Percentiles rank a stretch among this genome's conserved stretches.
phyloP scores from a whole-genome alignment of 192 early-diverging fungal species.

The Radiomyces spectabilis region DNA sequence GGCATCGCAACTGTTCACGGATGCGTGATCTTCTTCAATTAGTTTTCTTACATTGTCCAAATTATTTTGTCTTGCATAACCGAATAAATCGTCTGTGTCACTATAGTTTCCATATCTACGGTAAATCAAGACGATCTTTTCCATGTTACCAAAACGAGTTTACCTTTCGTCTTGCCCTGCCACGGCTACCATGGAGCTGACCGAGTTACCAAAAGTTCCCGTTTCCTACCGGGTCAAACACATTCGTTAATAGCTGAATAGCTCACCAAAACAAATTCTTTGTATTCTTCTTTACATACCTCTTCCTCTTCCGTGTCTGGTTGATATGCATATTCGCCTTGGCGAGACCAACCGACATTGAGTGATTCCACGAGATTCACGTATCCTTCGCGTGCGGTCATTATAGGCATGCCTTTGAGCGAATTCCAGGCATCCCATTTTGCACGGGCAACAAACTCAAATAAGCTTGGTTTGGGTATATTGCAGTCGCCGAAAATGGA shows the following conservation, averaged over 20 bases:
- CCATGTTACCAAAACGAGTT: not conserved
- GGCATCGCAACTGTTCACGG: slow-evolving; percentile 7
- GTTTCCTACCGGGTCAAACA: not conserved
- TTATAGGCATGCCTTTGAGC: slow-evolving; percentile 32
- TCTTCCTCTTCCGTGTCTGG: not conserved
- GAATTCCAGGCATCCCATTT: slow-evolving; percentile 42
- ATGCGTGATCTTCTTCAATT: not conserved
- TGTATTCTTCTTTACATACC: not conserved
- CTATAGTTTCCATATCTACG: not conserved
- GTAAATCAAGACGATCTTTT: not conserved
- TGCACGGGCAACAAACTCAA: slow-evolving; percentile 33
- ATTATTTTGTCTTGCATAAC: slow-evolving; percentile 7
- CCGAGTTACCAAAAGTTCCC: not conserved
- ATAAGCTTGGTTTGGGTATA: slow-evolving; percentile 28
- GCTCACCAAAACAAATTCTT: not conserved
- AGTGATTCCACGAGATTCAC: slow-evolving; percentile 17
- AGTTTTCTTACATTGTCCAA: not conserved
- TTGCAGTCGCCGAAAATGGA: slow-evolving; percentile 34
- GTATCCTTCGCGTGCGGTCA: slow-evolving; percentile 23
- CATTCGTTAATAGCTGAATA: too few relatives aligned
- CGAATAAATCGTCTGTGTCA: slow-evolving; percentile 6
- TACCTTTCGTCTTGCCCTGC: slow-evolving; percentile 13
- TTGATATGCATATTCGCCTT: slow-evolving; percentile 17
- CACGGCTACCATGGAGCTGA: slow-evolving; percentile 37
- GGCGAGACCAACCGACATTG: slow-evolving; percentile 20